A percentile compares a stretch with the other conserved stretches of the same genome.
phyloP scores from a whole-genome alignment of 306 rosid genomes.

The Acacia melanoxylon region DNA sequence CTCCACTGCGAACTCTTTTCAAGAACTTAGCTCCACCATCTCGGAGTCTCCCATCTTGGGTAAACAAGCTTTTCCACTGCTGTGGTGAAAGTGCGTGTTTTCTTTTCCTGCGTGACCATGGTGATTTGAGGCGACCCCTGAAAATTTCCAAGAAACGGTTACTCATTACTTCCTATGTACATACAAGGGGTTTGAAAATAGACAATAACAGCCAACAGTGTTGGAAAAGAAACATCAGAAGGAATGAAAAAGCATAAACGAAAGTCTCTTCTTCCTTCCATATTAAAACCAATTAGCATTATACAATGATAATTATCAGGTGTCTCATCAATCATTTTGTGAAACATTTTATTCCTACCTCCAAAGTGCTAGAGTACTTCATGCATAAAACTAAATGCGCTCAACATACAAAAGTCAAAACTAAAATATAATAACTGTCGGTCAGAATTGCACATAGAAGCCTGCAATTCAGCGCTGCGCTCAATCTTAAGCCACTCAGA shows the following conservation, averaged over 20 bases:
- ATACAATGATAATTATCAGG: not conserved
- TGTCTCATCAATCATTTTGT: slow-evolving; percentile 10
- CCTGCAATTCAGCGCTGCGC: not conserved
- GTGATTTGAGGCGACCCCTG: slow-evolving; percentile 97
- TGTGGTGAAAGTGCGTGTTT: slow-evolving; percentile 79
- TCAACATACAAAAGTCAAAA: not conserved
- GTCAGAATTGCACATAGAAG: not conserved
- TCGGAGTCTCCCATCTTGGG: slow-evolving; percentile 78
- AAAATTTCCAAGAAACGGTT: slow-evolving; percentile 29
- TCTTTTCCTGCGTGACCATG: slow-evolving; percentile 98
- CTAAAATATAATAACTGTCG: not conserved
- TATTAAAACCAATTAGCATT: slow-evolving; percentile 16
- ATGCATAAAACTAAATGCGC: slow-evolving; percentile 13
- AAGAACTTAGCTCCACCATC: slow-evolving; percentile 88
- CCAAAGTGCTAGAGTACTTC: slow-evolving; percentile 17
- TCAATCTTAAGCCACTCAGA: not conserved
- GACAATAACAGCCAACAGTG: slow-evolving; percentile 24
- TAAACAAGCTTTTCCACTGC: slow-evolving; percentile 77
- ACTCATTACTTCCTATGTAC: not conserved
- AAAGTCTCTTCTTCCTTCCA: slow-evolving; percentile 25
- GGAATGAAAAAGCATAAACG: not conserved
- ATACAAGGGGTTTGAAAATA: not conserved
- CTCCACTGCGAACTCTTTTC: slow-evolving; percentile 98
- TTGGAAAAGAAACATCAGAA: slow-evolving; percentile 4
- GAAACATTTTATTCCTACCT: slow-evolving; percentile 15